A percentile compares a stretch with the other conserved stretches of the same genome.
These are phyloP conservation scores for Elaeagnus macrophylla DNA, from an alignment of 306 rosid species.

Conservation along the genomic window DNA sequence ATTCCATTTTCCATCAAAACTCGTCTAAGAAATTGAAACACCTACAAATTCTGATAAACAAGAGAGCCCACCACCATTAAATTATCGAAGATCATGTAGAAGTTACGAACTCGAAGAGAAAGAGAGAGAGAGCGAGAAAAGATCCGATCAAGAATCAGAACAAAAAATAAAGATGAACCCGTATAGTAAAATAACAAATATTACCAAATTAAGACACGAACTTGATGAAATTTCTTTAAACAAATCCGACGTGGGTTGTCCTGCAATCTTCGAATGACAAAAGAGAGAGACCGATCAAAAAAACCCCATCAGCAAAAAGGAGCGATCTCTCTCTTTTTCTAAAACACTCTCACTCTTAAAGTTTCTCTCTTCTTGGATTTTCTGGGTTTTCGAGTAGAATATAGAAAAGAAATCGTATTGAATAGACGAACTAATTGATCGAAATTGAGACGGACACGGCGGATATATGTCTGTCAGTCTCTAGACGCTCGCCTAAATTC, in stretches of 20 bases:
- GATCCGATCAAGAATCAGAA: conserved; percentile 23
- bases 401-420: not conserved
- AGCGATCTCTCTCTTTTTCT: conserved; percentile 24
- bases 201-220: conserved; percentile 7
- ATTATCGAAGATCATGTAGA: not conserved
- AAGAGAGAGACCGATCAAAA: conserved; percentile 25
- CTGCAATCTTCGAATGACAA: conserved; percentile 8
- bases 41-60: not conserved
- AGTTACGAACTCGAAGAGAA: not conserved
- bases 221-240: not conserved
- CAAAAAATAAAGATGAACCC: conserved; percentile 9
- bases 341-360: not conserved
- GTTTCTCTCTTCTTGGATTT: not conserved
- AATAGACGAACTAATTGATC: conserved; percentile 6
- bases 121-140: conserved; percentile 16
- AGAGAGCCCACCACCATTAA: not conserved
- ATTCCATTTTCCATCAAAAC: not conserved
- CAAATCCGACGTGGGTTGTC: not conserved
- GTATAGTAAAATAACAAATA: conserved; percentile 4
- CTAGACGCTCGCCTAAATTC: conserved; percentile 24
- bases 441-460: conserved; percentile 28
- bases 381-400: conserved; percentile 3
- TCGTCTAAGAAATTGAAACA: conserved; percentile 4
- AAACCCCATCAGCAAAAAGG: conserved; percentile 21
- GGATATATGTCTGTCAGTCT: conserved; percentile 27